Conservation (phyloP, 2,329 filamentous ascomycete species). For the Graphium sp. region DNA sequence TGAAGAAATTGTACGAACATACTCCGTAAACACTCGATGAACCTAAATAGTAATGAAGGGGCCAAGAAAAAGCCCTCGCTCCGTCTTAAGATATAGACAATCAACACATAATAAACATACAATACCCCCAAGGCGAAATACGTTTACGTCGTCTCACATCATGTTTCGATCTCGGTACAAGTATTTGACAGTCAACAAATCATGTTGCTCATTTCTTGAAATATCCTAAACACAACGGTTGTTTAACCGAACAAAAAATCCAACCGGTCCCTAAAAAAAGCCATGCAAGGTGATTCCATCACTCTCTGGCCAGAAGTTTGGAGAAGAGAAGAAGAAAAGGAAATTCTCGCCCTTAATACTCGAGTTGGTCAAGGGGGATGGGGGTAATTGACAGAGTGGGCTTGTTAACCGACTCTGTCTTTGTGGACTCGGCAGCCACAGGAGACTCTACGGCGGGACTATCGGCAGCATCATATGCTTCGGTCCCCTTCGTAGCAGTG, state of each 20-base stretch:
- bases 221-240: neutral
- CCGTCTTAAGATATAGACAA: neutral
- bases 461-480: constrained; percentile 7
- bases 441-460: constrained; percentile 3
- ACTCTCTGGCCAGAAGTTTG: neutral
- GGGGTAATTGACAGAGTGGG: constrained; percentile 13
- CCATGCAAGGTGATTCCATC: constrained; percentile 1
- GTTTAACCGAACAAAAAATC: too few species aligned
- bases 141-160: constrained; percentile 2
- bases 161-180: neutral
- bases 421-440: constrained; percentile 1
- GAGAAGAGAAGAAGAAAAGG: neutral
- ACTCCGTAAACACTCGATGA: too few species aligned
- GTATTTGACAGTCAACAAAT: constrained; percentile 1
- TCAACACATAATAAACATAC: constrained; percentile 1
- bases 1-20: too few species aligned
- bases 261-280: too few species aligned
- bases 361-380: constrained; percentile 13
- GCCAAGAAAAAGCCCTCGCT: too few species aligned
- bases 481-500: too few species aligned
- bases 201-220: neutral
- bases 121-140: constrained; percentile 3
- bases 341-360: neutral
- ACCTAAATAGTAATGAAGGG: too few species aligned
- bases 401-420: constrained; percentile 3